phyloP scores from a whole-genome alignment of 768 basidiomycete genomes.

The Tylopilus rubrobrunneus region DNA sequence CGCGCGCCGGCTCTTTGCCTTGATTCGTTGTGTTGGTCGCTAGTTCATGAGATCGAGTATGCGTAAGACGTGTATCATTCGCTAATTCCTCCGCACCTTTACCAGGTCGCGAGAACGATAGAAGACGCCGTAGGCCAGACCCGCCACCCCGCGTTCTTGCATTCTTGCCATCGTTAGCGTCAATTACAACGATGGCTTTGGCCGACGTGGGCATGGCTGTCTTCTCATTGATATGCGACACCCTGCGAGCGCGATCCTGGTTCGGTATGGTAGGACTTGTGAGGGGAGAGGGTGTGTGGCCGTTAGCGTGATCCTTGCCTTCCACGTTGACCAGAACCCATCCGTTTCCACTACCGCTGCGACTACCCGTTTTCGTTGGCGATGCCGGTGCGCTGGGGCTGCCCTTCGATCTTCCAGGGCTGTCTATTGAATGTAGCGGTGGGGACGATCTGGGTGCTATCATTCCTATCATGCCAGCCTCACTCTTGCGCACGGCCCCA shows the following conservation, averaged over 20 bases:
- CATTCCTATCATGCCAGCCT: conserved; percentile 56
- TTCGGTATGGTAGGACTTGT: conserved; percentile 27
- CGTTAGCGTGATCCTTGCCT: conserved; percentile 32
- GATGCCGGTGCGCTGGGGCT: conserved; percentile 26
- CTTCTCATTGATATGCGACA: conserved; percentile 26
- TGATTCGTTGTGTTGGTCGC: conserved; percentile 18
- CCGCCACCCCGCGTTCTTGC: conserved; percentile 24
- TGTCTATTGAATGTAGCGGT: conserved; percentile 25
- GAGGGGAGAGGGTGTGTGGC: conserved; percentile 22
- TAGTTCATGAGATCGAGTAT: conserved; percentile 26
- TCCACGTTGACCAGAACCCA: conserved; percentile 69
- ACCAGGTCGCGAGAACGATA: conserved; percentile 30
- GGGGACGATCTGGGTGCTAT: conserved; percentile 33
- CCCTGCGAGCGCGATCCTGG: conserved; percentile 28
- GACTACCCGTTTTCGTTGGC: conserved; percentile 31
- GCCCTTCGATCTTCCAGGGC: conserved; percentile 19
- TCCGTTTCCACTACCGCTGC: conserved; percentile 45
- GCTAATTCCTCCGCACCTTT: conserved; percentile 29
- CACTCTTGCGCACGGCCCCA: conserved; percentile 52
- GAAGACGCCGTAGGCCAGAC: conserved; percentile 30
- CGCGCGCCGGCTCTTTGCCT: conserved; percentile 19
- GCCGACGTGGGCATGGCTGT: conserved; percentile 45
- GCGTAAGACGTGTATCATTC: conserved; percentile 22
- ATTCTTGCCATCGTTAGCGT: conserved; percentile 45
- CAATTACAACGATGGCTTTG: conserved; percentile 60